These are phyloP conservation scores for Chlamydomonas incerta DNA, from an alignment of 139 green algal genomes.

Conservation along the genomic window DNA sequence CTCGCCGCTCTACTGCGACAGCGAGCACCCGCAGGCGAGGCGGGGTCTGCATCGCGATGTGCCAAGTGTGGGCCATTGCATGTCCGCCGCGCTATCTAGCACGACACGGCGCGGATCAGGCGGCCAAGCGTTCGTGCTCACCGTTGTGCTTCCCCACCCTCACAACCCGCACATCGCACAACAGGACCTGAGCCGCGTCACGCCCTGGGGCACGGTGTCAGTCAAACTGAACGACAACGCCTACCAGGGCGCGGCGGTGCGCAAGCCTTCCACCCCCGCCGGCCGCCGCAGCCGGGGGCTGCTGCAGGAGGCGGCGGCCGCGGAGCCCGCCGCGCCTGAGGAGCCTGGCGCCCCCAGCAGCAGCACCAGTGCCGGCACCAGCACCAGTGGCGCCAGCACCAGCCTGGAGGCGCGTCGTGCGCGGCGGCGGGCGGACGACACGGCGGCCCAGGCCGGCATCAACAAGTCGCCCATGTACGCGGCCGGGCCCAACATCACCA, in stretches of 20 bases:
- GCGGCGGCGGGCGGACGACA: neutral
- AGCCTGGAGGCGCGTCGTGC: neutral
- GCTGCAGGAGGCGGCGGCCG: neutral
- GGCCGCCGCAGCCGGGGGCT: neutral
- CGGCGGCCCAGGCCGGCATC: neutral
- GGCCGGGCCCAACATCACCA: neutral
- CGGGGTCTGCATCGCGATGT: too few species aligned
- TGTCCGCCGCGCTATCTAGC: neutral
- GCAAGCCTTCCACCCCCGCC: neutral
- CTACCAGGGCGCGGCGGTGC: constrained; percentile 35
- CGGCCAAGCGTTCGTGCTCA: too few species aligned
- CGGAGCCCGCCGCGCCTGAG: too few species aligned
- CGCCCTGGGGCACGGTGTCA: constrained; percentile 69
- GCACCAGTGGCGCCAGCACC: too few species aligned
- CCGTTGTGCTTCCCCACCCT: too few species aligned
- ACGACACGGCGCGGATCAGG: neutral
- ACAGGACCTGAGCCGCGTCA: constrained; percentile 62
- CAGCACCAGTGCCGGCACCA: too few species aligned
- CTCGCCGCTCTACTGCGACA: constrained; percentile 89
- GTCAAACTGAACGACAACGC: constrained; percentile 18
- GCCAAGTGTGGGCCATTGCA: too few species aligned
- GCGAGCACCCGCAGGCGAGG: constrained; percentile 44
- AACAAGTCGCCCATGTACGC: neutral
- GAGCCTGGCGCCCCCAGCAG: too few species aligned
- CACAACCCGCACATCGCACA: too few species aligned